A percentile compares a stretch with the other conserved stretches of the same genome.
Conservation (phyloP, 139 green algal species). For the Picochlorum sp. region DNA sequence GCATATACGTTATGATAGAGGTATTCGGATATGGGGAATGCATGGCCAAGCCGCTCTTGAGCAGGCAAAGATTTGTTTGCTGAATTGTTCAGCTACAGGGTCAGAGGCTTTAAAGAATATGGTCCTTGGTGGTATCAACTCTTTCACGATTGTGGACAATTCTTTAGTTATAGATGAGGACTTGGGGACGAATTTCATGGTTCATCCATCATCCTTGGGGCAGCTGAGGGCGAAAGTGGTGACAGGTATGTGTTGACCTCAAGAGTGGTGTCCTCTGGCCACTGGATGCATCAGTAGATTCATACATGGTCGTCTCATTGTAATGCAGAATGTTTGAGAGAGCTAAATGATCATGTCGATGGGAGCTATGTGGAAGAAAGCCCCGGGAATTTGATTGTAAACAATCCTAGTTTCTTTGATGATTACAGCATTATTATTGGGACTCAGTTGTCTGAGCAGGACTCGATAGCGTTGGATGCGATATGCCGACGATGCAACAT, state of each 20-base stretch:
- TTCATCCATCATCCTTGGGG: constrained; percentile 50
- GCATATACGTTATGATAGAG: constrained; percentile 72
- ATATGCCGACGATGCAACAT: constrained; percentile 52
- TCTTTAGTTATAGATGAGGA: constrained; percentile 59
- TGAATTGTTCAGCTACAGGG: constrained; percentile 61
- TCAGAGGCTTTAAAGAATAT: constrained; percentile 95
- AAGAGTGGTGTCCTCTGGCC: background rate
- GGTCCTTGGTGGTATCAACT: constrained; percentile 87
- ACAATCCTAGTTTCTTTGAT: constrained; percentile 76
- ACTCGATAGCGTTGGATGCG: constrained; percentile 56
- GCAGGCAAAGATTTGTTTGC: constrained; percentile 50
- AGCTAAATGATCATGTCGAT: constrained; percentile 80
- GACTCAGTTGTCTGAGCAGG: constrained; percentile 68
- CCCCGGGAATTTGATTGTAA: constrained; percentile 58
- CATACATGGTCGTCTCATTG: background rate
- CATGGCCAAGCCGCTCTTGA: constrained; percentile 75
- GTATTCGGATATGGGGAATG: constrained; percentile 80
- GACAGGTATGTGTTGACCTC: constrained; percentile 1
- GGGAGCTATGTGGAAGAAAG: constrained; percentile 75
- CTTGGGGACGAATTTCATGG: constrained; percentile 94
- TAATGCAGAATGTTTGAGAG: constrained; percentile 52
- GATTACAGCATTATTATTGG: constrained; percentile 83
- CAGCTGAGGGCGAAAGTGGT: constrained; percentile 39
- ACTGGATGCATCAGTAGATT: too few species aligned
- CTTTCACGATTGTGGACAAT: constrained; percentile 90